Percentiles rank a stretch among this genome's conserved stretches.
Conservation (phyloP, 2,329 filamentous ascomycete species). For the Fusarium poae region DNA sequence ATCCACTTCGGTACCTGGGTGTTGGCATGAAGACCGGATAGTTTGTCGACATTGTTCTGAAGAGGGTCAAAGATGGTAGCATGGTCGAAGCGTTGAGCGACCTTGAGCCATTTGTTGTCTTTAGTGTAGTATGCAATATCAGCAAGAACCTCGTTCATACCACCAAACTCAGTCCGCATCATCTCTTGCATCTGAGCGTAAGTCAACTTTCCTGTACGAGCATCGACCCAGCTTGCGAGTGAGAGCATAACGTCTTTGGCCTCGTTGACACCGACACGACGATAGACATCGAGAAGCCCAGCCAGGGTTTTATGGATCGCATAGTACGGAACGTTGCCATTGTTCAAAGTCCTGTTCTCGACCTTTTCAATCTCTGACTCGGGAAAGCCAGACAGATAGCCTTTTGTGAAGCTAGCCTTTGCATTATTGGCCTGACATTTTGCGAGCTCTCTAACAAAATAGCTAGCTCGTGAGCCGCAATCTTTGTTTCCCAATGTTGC, state of each 20-base stretch:
- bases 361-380: slow-evolving; percentile 63
- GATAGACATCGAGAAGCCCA: slow-evolving; percentile 64
- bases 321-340: slow-evolving; percentile 67
- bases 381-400: slow-evolving; percentile 66
- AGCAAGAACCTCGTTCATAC: slow-evolving; percentile 66
- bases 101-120: slow-evolving; percentile 60
- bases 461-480: slow-evolving; percentile 60
- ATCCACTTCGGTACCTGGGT: slow-evolving; percentile 68
- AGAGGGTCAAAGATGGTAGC: slow-evolving; percentile 61
- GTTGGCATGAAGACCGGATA: slow-evolving; percentile 65
- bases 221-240: slow-evolving; percentile 63
- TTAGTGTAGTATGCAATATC: slow-evolving; percentile 62
- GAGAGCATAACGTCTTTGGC: slow-evolving; percentile 60
- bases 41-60: slow-evolving; percentile 58
- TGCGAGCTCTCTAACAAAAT: slow-evolving; percentile 61
- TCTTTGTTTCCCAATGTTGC: slow-evolving; percentile 57
- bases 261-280: slow-evolving; percentile 57
- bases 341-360: slow-evolving; percentile 59
- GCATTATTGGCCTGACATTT: slow-evolving; percentile 66
- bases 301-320: slow-evolving; percentile 67
- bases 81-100: slow-evolving; percentile 65
- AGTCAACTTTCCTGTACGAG: slow-evolving; percentile 58
- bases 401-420: slow-evolving; percentile 58
- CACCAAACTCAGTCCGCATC: slow-evolving; percentile 64
- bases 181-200: slow-evolving; percentile 62